Conservation (phyloP, 768 basidiomycete species). For the Mycena polygramma region DNA sequence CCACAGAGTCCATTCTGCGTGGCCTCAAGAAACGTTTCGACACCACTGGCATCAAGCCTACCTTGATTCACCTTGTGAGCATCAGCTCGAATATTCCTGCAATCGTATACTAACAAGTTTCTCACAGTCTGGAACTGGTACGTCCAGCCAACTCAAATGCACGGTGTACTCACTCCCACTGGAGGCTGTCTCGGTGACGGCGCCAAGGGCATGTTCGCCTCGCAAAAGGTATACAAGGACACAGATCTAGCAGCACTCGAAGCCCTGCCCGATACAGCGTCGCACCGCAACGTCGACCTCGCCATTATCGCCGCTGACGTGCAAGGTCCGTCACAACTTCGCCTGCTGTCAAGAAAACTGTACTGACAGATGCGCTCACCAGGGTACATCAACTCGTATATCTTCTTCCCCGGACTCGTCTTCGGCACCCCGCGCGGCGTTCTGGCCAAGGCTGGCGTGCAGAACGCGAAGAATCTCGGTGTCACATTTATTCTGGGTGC, state of each 20-base stretch:
- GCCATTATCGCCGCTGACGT: conserved; percentile 60
- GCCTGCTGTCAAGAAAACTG: not conserved
- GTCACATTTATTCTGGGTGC: not conserved
- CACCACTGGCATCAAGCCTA: conserved; percentile 22
- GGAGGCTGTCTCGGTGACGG: conserved; percentile 58
- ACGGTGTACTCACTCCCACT: not conserved
- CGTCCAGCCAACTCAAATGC: not conserved
- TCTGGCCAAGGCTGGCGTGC: conserved; percentile 52
- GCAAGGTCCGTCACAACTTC: conserved; percentile 49
- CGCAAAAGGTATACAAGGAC: conserved; percentile 62
- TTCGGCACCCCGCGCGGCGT: conserved; percentile 44
- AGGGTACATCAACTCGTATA: conserved; percentile 25
- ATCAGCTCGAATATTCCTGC: not conserved
- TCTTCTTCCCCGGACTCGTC: conserved; percentile 23
- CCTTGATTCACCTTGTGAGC: conserved; percentile 36
- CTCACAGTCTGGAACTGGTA: conserved; percentile 8
- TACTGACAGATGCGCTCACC: not conserved
- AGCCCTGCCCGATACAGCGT: conserved; percentile 56
- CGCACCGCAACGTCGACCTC: conserved; percentile 65
- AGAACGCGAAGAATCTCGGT: conserved; percentile 40
- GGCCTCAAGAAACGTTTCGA: conserved; percentile 29
- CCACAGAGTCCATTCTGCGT: conserved; percentile 26
- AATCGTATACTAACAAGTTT: not conserved
- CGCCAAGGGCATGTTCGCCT: conserved; percentile 55
- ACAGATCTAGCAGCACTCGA: conserved; percentile 60